Evolutionary conservation across 139 green algal species (phyloP).

Genomic region (Coccomyxa sp.): DNA sequence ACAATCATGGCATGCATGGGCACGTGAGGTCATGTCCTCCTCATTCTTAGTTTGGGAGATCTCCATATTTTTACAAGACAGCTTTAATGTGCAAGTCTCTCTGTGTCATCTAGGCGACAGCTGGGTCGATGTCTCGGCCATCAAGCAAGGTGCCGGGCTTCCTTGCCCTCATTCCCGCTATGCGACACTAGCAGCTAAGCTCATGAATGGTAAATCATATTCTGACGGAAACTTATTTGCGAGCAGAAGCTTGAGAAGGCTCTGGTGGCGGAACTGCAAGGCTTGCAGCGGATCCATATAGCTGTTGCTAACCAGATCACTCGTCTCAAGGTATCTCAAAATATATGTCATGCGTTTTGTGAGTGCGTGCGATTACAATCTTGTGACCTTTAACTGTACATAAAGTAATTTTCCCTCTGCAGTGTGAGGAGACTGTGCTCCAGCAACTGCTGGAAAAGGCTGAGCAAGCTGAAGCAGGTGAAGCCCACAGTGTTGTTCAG

Average conservation of each 20-base stretch:
- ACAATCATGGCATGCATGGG: not conserved
- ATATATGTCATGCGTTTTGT: not conserved
- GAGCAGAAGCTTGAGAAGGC: not conserved
- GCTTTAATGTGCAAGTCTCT: not conserved
- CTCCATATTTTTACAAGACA: not conserved
- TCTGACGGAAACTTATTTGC: not conserved
- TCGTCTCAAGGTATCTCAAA: not conserved
- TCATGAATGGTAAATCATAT: not conserved
- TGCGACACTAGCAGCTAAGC: not conserved
- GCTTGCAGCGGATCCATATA: not conserved
- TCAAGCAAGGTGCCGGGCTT: not conserved
- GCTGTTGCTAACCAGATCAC: not conserved
- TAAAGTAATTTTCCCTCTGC: not conserved
- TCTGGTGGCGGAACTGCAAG: not conserved
- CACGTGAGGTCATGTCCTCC: not conserved
- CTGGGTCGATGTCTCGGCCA: not conserved
- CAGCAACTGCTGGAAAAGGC: not conserved
- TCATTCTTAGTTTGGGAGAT: too few relatives aligned
- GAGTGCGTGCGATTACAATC: not conserved
- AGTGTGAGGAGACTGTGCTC: not conserved
- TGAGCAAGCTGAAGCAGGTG: not conserved
- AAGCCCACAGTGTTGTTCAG: too few relatives aligned
- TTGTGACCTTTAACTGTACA: not conserved
- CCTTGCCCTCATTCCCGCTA: not conserved
- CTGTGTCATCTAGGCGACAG: not conserved